These are phyloP conservation scores for Symbiodinium natans DNA, from an alignment of 73 alveolate species.

Conservation along the genomic window DNA sequence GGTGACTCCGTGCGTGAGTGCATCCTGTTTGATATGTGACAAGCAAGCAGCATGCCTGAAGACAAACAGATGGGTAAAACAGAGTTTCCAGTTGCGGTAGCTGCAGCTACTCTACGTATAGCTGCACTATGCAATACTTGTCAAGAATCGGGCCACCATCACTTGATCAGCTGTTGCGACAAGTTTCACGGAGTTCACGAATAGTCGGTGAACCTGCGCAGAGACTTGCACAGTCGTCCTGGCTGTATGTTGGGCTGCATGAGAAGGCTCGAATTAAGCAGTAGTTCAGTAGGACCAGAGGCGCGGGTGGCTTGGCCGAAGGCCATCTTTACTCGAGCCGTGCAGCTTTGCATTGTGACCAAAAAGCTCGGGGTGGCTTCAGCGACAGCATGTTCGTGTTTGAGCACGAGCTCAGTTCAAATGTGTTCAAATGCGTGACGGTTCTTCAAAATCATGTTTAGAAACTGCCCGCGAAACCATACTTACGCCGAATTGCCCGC, in stretches of 20 bases:
- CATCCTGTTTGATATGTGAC: constrained; percentile 71
- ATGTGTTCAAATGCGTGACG: too few relatives aligned
- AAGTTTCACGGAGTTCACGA: not conserved
- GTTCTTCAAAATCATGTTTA: too few relatives aligned
- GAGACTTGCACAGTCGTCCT: not conserved
- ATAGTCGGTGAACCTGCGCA: not conserved
- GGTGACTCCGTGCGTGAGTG: constrained; percentile 88
- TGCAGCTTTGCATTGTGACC: not conserved
- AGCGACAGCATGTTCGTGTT: too few relatives aligned
- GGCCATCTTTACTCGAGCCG: not conserved
- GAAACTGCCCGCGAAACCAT: too few relatives aligned
- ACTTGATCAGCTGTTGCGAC: not conserved
- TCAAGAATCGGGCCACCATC: too few relatives aligned
- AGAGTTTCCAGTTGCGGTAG: too few relatives aligned
- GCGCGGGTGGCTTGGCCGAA: not conserved
- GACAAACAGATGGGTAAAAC: not conserved
- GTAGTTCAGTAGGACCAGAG: not conserved
- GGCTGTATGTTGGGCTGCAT: not conserved
- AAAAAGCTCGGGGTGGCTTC: too few relatives aligned
- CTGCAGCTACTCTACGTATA: too few relatives aligned
- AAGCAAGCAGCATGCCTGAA: not conserved
- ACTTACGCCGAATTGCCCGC: too few relatives aligned
- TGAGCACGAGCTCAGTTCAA: too few relatives aligned
- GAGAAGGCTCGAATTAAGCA: not conserved
- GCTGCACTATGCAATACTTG: too few relatives aligned